phyloP scores from a whole-genome alignment of 2,329 filamentous ascomycete species.

The Cladosporium sp. region DNA sequence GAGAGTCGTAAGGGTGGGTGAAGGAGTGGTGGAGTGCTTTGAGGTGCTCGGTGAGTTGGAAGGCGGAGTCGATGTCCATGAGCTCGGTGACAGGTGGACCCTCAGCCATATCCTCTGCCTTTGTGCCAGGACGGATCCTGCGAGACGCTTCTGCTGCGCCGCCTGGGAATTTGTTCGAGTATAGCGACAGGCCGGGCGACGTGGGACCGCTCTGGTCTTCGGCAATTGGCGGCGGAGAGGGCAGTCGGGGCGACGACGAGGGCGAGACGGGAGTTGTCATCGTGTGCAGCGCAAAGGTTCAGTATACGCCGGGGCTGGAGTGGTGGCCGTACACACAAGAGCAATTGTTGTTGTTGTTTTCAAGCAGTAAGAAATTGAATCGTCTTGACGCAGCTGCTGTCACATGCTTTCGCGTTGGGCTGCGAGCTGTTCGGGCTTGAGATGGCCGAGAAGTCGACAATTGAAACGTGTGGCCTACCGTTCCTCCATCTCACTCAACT shows the following conservation, averaged over 20 bases:
- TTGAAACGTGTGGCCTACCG: not conserved
- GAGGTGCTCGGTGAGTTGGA: constrained; percentile 95
- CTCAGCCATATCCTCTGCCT: constrained; percentile 86
- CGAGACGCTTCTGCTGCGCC: constrained; percentile 67
- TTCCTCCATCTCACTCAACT: not conserved
- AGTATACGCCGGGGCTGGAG: not conserved
- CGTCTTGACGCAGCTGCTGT: not conserved
- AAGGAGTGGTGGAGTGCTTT: constrained; percentile 85
- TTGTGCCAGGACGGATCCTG: constrained; percentile 89
- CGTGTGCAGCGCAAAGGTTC: not conserved
- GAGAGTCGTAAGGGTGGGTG: constrained; percentile 69
- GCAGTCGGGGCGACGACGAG: constrained; percentile 85
- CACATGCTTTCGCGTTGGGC: not conserved
- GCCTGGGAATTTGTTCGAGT: constrained; percentile 52
- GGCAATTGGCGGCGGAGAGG: constrained; percentile 89
- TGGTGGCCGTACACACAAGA: not conserved
- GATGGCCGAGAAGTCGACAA: not conserved
- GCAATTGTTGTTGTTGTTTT: not conserved
- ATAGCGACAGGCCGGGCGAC: constrained; percentile 64
- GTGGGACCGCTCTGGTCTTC: constrained; percentile 87
- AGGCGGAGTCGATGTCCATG: constrained; percentile 90
- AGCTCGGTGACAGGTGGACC: constrained; percentile 86
- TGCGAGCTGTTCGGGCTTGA: not conserved
- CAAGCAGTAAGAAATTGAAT: not conserved
- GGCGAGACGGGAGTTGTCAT: constrained; percentile 43